Base-by-base conservation (phyloP, 2,329 filamentous ascomycete genomes). In the Neonectria faginata region DNA sequence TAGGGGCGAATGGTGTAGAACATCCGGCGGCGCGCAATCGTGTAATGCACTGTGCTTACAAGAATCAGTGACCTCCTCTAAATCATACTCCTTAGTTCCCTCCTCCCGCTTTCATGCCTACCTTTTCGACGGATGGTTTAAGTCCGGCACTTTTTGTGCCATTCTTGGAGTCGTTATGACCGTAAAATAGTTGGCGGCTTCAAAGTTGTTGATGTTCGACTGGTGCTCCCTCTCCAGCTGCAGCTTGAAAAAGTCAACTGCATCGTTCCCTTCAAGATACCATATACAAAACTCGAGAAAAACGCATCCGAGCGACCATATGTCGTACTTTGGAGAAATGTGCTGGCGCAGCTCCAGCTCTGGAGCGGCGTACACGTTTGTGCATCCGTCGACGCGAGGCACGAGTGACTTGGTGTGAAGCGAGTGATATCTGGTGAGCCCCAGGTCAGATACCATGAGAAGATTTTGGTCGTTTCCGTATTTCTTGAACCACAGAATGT, bases 271-370 rank as follows among this genome's bases (percentile, higher is more conserved):
- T 16, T 50, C 31, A 8, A 57, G 22, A 20, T 57, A 57, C 44
- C 55, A 50, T 27, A 50, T n/a, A 9, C 20, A 50, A 41, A 57
- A 57, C 7, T 57, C 55, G 2, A 57, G 31, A 14, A 12, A 57
- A 5, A 57, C 44, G 16, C 55, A 57, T 3, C 55, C 55, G 20
- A 57, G 55, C 3, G 55, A 57, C 55, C 55, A 57, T 27, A 57
- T 50, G 16, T 57, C 55, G 44, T 57, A 57, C 2, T 11, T 27
- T n/a, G n/a, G 55, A 18, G 44, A 50, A 14, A 29, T 29, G 5
- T 1, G 22, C 5, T 7, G 4, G 7, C 11, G 2, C 5, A 48
- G 16, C 16, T 41, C 44, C 9, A 57, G 18, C 10, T 57, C 55
- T 8, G 45, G 45, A 8, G 55, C 31, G 1, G 31, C 7, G 29